A percentile compares a stretch with the other conserved stretches of the same genome.
phyloP scores from a whole-genome alignment of 306 rosid species.

The Acacia acuminata region DNA sequence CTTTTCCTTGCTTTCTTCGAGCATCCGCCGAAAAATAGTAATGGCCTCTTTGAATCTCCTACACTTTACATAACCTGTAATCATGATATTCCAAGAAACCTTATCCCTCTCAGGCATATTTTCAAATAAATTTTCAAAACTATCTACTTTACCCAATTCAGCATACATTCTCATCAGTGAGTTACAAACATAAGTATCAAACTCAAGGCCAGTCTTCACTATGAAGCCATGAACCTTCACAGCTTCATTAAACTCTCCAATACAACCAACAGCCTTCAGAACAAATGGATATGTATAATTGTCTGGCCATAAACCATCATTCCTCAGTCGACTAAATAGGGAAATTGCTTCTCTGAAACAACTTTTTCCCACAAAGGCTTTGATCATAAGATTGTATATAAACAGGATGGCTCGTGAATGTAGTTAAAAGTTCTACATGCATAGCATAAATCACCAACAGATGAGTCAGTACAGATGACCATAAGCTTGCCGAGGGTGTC shows the following conservation, averaged over 20 bases:
- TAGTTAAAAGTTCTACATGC: conserved; percentile 46
- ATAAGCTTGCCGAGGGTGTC: conserved; percentile 56
- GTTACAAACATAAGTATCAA: conserved; percentile 70
- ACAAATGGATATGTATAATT: conserved; percentile 78
- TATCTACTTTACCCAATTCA: conserved; percentile 42
- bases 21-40: conserved; percentile 46
- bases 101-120: conserved; percentile 55
- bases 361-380: conserved; percentile 43
- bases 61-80: conserved; percentile 62
- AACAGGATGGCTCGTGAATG: conserved; percentile 52
- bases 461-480: conserved; percentile 48
- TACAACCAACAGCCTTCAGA: conserved; percentile 59
- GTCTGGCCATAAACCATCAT: conserved; percentile 56
- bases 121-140: conserved; percentile 44
- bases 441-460: conserved; percentile 45
- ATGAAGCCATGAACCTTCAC: conserved; percentile 65
- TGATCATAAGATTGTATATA: conserved; percentile 58
- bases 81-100: conserved; percentile 74
- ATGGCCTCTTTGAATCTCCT: conserved; percentile 56
- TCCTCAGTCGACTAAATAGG: conserved; percentile 52
- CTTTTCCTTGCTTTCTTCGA: conserved; percentile 44
- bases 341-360: conserved; percentile 43
- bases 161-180: conserved; percentile 73
- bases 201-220: conserved; percentile 53
- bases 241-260: conserved; percentile 47